phyloP scores from a whole-genome alignment of 495 filamentous ascomycete species.

The Daldinia grandis region DNA sequence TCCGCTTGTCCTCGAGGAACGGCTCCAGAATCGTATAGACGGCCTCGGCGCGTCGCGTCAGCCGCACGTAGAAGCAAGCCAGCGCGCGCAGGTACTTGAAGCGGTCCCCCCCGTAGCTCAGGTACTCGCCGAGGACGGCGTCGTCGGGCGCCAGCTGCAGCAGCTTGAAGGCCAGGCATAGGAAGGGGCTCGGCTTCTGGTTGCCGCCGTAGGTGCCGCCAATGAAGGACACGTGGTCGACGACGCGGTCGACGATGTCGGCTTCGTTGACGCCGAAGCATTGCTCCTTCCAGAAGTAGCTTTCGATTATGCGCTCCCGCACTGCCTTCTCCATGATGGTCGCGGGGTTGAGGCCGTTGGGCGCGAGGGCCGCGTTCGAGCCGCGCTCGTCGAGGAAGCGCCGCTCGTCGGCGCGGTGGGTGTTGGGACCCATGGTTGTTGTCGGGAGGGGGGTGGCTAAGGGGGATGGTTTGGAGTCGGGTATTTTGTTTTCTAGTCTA shows the following conservation, averaged over 20 bases:
- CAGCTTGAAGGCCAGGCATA: constrained; percentile 95
- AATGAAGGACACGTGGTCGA: constrained; percentile 78
- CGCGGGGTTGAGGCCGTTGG: constrained; percentile 82
- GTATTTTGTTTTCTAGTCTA: no score
- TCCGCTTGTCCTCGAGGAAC: constrained; percentile 81
- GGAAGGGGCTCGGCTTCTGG: constrained; percentile 88
- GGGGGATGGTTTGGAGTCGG: no score
- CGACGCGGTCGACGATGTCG: constrained; percentile 85
- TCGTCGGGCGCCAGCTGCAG: constrained; percentile 83
- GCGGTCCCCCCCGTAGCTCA: constrained; percentile 73
- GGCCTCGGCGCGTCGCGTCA: constrained; percentile 84
- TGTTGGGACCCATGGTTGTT: constrained; percentile 41
- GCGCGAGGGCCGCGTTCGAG: constrained; percentile 56
- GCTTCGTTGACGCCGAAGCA: constrained; percentile 94
- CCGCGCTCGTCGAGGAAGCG: constrained; percentile 82
- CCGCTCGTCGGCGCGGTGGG: constrained; percentile 77
- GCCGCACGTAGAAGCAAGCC: constrained; percentile 89
- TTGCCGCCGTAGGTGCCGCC: constrained; percentile 85
- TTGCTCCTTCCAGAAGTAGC: constrained; percentile 98
- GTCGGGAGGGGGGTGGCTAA: not conserved
- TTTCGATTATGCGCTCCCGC: constrained; percentile 91
- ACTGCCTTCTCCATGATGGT: constrained; percentile 92
- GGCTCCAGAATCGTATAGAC: constrained; percentile 85
- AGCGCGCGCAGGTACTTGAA: constrained; percentile 92
- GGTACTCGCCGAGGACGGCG: constrained; percentile 82